Conservation (phyloP, 2,329 filamentous ascomycete genomes). For the Arachnopeziza araneosa region DNA sequence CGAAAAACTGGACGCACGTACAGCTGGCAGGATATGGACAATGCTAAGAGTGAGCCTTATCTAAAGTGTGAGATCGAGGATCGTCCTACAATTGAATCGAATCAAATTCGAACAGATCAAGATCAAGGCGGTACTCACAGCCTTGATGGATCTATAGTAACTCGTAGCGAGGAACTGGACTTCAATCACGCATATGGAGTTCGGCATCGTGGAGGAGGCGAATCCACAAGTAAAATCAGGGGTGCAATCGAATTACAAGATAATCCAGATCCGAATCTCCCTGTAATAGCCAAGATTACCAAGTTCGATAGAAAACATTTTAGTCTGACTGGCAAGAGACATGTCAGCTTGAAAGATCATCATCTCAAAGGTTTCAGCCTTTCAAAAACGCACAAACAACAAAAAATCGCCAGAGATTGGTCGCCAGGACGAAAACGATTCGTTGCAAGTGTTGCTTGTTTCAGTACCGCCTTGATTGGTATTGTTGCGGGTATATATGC, state of each 20-base stretch:
- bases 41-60: constrained; percentile 6
- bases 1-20: constrained; percentile 1
- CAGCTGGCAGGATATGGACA: constrained; percentile 20
- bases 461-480: constrained; percentile 67
- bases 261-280: constrained; percentile 16
- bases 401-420: constrained; percentile 70
- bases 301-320: constrained; percentile 16
- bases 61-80: neutral
- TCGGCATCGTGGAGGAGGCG: constrained; percentile 13
- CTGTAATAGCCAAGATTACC: constrained; percentile 13
- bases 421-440: constrained; percentile 60
- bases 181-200: constrained; percentile 22
- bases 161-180: constrained; percentile 21
- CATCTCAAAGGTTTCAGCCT: constrained; percentile 45
- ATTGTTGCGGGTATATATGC: constrained; percentile 70
- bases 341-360: constrained; percentile 46
- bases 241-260: constrained; percentile 19
- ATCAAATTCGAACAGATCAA: neutral
- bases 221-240: constrained; percentile 4
- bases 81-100: neutral
- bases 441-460: constrained; percentile 62
- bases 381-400: constrained; percentile 49
- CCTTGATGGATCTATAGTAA: constrained; percentile 18
- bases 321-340: constrained; percentile 45
- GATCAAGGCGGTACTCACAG: constrained; percentile 13